A percentile compares a stretch with the other conserved stretches of the same genome.
phyloP scores from a whole-genome alignment of 2,329 filamentous ascomycete species.

The Calonectria pteridis region DNA sequence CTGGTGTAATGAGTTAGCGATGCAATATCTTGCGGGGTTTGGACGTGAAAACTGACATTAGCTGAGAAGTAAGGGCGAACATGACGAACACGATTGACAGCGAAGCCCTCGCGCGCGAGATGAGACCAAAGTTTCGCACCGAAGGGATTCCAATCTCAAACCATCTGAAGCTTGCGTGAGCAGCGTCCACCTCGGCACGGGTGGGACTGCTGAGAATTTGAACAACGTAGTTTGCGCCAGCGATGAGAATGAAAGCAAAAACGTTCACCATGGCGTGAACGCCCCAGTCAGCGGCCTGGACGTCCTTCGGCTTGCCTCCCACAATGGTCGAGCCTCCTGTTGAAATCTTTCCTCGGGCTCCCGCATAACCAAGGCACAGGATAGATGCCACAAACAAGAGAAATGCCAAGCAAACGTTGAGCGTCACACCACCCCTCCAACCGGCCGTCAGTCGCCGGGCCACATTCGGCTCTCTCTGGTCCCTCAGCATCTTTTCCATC shows the following conservation, averaged over 20 bases:
- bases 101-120: constrained; percentile 55
- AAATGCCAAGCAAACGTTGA: constrained; percentile 57
- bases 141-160: constrained; percentile 68
- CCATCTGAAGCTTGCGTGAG: constrained; percentile 61
- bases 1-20: constrained; percentile 44
- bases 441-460: constrained; percentile 50
- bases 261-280: constrained; percentile 60
- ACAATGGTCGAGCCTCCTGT: constrained; percentile 54
- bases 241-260: constrained; percentile 57
- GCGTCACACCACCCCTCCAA: constrained; percentile 62
- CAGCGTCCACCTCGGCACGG: constrained; percentile 59
- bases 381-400: constrained; percentile 54
- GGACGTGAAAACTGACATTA: constrained; percentile 58
- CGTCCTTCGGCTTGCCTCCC: constrained; percentile 53
- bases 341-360: constrained; percentile 49
- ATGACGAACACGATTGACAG: constrained; percentile 56
- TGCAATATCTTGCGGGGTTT: background rate
- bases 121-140: constrained; percentile 60
- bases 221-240: constrained; percentile 65
- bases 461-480: constrained; percentile 42
- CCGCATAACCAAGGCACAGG: constrained; percentile 54
- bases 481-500: constrained; percentile 42
- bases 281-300: constrained; percentile 54
- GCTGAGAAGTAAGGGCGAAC: constrained; percentile 58
- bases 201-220: constrained; percentile 68